These are phyloP conservation scores for Mycena citricolor DNA, from an alignment of 1,284 basidiomycete genomes.

Conservation along the genomic window DNA sequence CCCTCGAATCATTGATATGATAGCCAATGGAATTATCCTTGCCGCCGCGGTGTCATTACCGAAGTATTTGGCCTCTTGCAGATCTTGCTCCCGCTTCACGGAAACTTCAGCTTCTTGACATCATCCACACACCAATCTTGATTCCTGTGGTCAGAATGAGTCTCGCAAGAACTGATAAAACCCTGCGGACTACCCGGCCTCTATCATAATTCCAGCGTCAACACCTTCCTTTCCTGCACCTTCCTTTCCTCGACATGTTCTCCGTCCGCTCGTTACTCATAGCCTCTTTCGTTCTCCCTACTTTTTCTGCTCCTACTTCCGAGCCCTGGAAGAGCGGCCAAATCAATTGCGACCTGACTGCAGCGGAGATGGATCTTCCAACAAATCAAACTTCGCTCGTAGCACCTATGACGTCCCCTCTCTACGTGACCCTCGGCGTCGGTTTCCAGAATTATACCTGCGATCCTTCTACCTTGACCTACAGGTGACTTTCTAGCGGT, in stretches of 20 bases:
- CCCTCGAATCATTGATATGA: too few relatives aligned
- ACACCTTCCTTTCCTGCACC: not conserved
- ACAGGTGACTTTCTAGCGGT: constrained; percentile 32
- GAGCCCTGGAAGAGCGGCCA: not conserved
- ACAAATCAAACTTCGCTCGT: constrained; percentile 32
- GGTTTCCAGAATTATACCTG: constrained; percentile 55
- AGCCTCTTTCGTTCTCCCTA: constrained; percentile 18
- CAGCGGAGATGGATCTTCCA: constrained; percentile 15
- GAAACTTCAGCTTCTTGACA: too few relatives aligned
- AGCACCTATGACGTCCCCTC: constrained; percentile 34
- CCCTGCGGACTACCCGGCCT: too few relatives aligned
- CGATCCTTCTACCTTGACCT: constrained; percentile 33
- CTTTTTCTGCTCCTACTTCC: constrained; percentile 10
- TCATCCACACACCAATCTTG: too few relatives aligned
- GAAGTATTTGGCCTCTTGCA: too few relatives aligned
- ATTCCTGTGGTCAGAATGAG: too few relatives aligned
- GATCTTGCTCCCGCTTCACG: too few relatives aligned
- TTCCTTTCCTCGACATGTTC: constrained; percentile 13
- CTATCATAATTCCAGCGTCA: too few relatives aligned
- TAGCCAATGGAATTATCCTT: too few relatives aligned
- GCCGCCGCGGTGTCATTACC: too few relatives aligned
- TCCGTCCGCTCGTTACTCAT: constrained; percentile 14
- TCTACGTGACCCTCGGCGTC: constrained; percentile 46
- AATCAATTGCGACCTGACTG: constrained; percentile 13
- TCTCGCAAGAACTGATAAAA: too few relatives aligned